Evolutionary conservation across 768 basidiomycete species (phyloP), one percentile per base, ranked within the genome.

Genomic region (Pisolithus marmoratus): DNA sequence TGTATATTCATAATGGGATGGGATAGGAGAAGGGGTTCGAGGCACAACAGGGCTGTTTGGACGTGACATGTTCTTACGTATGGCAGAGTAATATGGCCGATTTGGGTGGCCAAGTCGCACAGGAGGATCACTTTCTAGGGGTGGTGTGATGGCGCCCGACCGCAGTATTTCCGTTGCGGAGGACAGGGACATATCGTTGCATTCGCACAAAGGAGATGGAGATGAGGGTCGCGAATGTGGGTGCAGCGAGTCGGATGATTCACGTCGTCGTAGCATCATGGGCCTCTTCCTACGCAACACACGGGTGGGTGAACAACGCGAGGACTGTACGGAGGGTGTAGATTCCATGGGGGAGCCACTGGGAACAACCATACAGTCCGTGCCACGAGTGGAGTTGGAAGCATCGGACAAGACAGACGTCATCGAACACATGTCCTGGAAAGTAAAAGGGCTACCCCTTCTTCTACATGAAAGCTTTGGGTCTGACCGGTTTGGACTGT

Each of bases 41-140:
- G 60, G 58, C 24, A 61, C 60, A 45, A 53, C 66, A 1, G 70
- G 62, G 9, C 73, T 72, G 12, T 63, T 65, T 1, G 76, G 72
- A 41, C 71, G 73, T 22, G 76, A 74, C 71, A 68, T 69, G 51
- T 68, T 68, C 69, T 68, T 67, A 63, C 80, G 77, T 46, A 82
- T 82, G 46, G 74, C 80, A 22, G 74, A 71, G 60, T 81, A 82
- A 57, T 79, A 79, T 12, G 80, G 80, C 19, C 80, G 70, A 48
- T 64, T 74, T 11, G 80, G 79, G 54, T 77, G 77, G 1, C 80
- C 80, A 26, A 81, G 65, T 8, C 74, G 76, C 46, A 69, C 65
- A 31, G 68, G 59, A 20, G 49, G 23, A 41, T 60, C 60, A 7
- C 53, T 59, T 36, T 60, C 62, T 46, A 43, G 52, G 47, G 59